Percentiles rank a stretch among this genome's conserved stretches.
Conservation (phyloP, 2,329 filamentous ascomycete species). For the Penicillium sp. region DNA sequence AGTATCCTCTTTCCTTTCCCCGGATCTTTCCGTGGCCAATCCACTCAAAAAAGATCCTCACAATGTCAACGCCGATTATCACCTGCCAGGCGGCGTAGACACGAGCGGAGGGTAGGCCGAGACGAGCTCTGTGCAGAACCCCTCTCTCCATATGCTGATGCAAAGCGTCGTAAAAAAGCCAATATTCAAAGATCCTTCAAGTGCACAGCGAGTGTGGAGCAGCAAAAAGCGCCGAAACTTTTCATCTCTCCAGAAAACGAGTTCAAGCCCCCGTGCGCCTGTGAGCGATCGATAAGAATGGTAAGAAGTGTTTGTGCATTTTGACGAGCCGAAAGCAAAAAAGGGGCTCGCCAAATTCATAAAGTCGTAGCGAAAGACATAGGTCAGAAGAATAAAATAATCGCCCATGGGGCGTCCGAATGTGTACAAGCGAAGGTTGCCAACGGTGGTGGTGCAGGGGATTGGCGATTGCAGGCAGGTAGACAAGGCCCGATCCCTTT, state of each 20-base stretch:
- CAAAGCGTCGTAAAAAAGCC: constrained; percentile 30
- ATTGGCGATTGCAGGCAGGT: constrained; percentile 15
- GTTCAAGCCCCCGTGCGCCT: constrained; percentile 36
- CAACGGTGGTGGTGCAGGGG: constrained; percentile 24
- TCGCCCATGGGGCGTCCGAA: constrained; percentile 17
- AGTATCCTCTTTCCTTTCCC: constrained; percentile 1
- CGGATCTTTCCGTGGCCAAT: not conserved
- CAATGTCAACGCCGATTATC: constrained; percentile 13
- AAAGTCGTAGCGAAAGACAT: constrained; percentile 36
- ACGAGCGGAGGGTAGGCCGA: constrained; percentile 11
- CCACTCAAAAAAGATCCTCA: constrained; percentile 1
- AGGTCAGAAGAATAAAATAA: constrained; percentile 30
- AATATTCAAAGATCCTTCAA: constrained; percentile 29
- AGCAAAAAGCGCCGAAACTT: constrained; percentile 32
- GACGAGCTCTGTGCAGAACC: not conserved
- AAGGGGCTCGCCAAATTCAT: constrained; percentile 30
- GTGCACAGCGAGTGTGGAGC: constrained; percentile 44
- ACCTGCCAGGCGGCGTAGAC: constrained; percentile 20
- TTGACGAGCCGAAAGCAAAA: constrained; percentile 31
- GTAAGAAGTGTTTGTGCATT: constrained; percentile 34
- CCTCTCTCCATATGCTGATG: constrained; percentile 33
- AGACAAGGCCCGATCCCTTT: constrained; percentile 14
- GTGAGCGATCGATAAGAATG: constrained; percentile 41
- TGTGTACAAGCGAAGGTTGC: constrained; percentile 43
- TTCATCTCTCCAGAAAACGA: constrained; percentile 26